A percentile compares a stretch with the other conserved stretches of the same genome.
Conservation (phyloP, 129 eudicot genomes). For the Artemisia tridentata region DNA sequence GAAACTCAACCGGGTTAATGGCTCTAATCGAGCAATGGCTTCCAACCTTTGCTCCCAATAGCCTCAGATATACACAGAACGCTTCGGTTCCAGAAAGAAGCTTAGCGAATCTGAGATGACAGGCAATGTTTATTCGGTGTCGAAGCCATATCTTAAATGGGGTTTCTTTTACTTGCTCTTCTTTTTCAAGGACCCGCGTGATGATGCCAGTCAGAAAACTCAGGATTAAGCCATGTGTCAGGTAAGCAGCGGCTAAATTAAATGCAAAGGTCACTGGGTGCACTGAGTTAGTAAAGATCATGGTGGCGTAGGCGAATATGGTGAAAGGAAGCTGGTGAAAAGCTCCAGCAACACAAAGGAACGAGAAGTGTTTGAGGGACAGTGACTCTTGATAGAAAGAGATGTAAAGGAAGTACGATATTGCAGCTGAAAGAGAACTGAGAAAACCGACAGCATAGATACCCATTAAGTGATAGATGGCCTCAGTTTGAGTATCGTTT, state of each 20-base stretch:
- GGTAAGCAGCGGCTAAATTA: conserved; percentile 49
- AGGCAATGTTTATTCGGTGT: conserved; percentile 57
- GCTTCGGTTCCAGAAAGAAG: conserved; percentile 89
- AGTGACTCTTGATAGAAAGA: conserved; percentile 37
- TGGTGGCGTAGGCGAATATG: conserved; percentile 50
- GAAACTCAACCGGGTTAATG: conserved; percentile 74
- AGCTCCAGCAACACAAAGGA: conserved; percentile 70
- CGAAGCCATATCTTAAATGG: conserved; percentile 53
- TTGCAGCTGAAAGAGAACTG: conserved; percentile 64
- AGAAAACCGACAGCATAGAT: conserved; percentile 61
- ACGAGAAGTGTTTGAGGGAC: conserved; percentile 46
- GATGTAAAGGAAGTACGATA: conserved; percentile 49
- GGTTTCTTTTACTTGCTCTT: conserved; percentile 33
- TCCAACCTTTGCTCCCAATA: conserved; percentile 76
- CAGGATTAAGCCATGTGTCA: conserved; percentile 69
- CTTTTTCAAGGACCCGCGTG: conserved; percentile 36
- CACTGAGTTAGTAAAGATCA: conserved; percentile 37
- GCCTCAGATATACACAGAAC: conserved; percentile 62
- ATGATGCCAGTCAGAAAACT: conserved; percentile 42
- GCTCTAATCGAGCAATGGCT: conserved; percentile 74
- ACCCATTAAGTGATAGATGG: conserved; percentile 59
- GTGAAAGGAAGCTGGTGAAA: conserved; percentile 88
- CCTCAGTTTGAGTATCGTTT: conserved; percentile 22
- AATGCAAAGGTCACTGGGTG: conserved; percentile 47
- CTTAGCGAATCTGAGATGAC: conserved; percentile 72